Percentiles rank a stretch among this genome's conserved stretches.
These are phyloP conservation scores for Daedalea quercina DNA, from an alignment of 768 basidiomycete genomes.

Conservation along the genomic window DNA sequence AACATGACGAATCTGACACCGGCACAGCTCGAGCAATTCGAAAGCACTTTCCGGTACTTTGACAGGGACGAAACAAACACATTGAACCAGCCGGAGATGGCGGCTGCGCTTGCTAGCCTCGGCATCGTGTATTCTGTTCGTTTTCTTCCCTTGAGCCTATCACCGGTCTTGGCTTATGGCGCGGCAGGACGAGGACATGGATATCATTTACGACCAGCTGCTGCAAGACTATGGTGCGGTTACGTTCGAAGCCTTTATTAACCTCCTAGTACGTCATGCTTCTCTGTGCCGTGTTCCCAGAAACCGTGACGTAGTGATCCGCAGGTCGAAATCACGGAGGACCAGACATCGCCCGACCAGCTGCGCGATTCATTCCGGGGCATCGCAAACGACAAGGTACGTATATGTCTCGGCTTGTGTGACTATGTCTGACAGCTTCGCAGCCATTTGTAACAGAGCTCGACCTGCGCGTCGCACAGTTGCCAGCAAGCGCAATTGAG, in stretches of 20 bases:
- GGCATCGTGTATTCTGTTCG: constrained; percentile 87
- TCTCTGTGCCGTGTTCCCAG: background rate
- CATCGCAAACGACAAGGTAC: constrained; percentile 84
- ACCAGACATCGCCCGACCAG: constrained; percentile 89
- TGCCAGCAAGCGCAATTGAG: constrained; percentile 68
- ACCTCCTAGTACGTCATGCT: constrained; percentile 62
- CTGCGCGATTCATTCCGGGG: constrained; percentile 90
- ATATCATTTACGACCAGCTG: constrained; percentile 75
- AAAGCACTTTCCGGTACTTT: constrained; percentile 96
- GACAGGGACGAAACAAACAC: constrained; percentile 92
- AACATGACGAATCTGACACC: constrained; percentile 94
- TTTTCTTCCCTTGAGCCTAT: background rate
- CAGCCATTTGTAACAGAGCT: constrained; percentile 92
- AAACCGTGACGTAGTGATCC: background rate
- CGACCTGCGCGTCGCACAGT: constrained; percentile 78
- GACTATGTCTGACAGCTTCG: constrained; percentile 7
- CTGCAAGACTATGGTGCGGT: constrained; percentile 80
- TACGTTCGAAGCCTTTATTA: constrained; percentile 91
- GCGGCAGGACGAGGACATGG: constrained; percentile 77
- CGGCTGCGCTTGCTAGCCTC: constrained; percentile 89
- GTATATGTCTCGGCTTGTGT: constrained; percentile 11
- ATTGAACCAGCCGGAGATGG: constrained; percentile 76
- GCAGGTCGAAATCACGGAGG: constrained; percentile 93
- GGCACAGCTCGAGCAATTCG: constrained; percentile 93
- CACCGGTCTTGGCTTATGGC: background rate